Conservation (phyloP, 1,139 yeast genomes). For the Debaryomyces coudertii region DNA sequence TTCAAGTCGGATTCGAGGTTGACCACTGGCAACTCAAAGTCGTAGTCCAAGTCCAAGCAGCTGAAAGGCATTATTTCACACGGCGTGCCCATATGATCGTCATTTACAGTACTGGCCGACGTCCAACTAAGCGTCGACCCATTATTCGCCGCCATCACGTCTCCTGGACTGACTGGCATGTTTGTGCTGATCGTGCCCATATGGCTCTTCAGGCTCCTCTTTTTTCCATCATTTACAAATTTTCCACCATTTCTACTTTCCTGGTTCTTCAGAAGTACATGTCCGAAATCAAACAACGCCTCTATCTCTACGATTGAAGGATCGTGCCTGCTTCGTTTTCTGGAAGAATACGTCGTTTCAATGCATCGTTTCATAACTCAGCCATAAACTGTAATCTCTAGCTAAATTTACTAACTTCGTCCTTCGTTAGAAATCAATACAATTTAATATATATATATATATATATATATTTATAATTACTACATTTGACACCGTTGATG, state of each 20-base stretch:
- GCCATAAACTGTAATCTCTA: background rate
- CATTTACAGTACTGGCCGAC: conserved; percentile 2
- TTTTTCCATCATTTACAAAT: background rate
- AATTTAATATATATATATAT: background rate
- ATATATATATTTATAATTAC: background rate
- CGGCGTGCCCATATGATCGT: background rate
- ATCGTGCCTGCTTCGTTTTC: conserved; percentile 1
- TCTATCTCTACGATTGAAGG: conserved; percentile 9
- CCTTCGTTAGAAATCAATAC: background rate
- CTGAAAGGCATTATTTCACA: background rate
- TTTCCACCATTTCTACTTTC: background rate
- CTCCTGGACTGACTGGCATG: background rate
- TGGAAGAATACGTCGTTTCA: background rate
- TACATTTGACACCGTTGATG: background rate
- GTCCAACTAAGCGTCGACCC: conserved; percentile 4
- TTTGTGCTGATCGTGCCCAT: background rate
- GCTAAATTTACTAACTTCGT: background rate
- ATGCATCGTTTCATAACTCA: conserved; percentile 5
- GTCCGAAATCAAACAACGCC: conserved; percentile 9
- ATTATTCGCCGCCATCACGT: background rate
- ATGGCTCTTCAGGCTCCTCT: background rate
- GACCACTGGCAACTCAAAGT: conserved; percentile 9
- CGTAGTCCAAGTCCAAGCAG: conserved; percentile 13
- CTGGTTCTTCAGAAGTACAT: conserved; percentile 3
- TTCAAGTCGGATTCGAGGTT: conserved; percentile 13